Conservation (phyloP, 1,284 basidiomycete genomes). For the Ceratobasidium sp. region DNA sequence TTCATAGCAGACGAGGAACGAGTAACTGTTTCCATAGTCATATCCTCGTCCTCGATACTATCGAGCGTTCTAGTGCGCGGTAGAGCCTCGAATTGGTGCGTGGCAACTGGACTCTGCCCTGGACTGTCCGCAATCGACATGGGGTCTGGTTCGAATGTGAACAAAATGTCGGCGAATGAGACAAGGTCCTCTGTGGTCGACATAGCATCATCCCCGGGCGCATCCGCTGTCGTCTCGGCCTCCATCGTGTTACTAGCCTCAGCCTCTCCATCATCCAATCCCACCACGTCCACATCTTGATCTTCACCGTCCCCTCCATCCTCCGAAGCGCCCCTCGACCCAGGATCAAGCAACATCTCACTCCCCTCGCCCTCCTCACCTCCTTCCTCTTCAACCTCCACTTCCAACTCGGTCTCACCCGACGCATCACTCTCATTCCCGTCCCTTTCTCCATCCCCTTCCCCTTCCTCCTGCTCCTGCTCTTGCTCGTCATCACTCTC, state of each 20-base stretch:
- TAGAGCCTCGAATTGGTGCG: background rate
- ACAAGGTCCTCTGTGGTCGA: constrained; percentile 26
- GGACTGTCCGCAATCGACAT: constrained; percentile 45
- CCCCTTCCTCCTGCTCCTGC: constrained; percentile 54
- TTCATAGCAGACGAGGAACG: background rate
- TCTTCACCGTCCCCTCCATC: constrained; percentile 45
- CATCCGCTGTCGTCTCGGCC: constrained; percentile 42
- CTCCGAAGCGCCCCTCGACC: constrained; percentile 34
- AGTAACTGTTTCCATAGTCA: background rate
- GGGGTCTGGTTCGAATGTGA: constrained; percentile 31
- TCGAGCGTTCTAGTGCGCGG: constrained; percentile 9
- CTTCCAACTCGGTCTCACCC: constrained; percentile 51
- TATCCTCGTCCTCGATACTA: too few species aligned
- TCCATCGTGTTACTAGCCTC: constrained; percentile 49
- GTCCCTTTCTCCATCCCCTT: constrained; percentile 56
- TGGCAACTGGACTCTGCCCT: background rate
- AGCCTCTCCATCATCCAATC: constrained; percentile 47
- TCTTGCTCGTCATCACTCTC: constrained; percentile 52
- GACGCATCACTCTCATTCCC: constrained; percentile 54
- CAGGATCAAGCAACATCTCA: constrained; percentile 36
- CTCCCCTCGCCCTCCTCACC: constrained; percentile 24
- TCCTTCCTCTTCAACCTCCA: constrained; percentile 47
- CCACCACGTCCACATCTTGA: constrained; percentile 50
- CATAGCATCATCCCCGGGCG: background rate
- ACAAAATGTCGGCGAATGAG: constrained; percentile 6